Conservation (phyloP, 352 stramenopile species). For the Globisporangium orthogonon region DNA sequence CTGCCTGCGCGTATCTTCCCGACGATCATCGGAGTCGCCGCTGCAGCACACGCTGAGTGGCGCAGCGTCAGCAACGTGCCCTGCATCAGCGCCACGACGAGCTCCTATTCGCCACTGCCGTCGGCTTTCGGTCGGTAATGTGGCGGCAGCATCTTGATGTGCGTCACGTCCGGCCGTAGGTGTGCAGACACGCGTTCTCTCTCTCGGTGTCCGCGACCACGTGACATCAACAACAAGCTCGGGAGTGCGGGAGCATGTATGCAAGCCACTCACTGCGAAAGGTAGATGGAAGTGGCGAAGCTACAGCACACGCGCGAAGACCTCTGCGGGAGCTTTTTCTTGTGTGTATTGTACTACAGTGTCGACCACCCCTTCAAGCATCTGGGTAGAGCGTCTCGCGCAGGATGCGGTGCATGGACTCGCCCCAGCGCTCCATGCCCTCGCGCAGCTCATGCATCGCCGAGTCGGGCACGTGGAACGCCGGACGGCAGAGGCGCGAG, state of each 20-base stretch:
- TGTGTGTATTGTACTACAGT: too few species aligned
- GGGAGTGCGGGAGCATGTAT: too few species aligned
- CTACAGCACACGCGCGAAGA: too few species aligned
- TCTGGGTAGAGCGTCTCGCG: constrained; percentile 19
- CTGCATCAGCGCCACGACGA: constrained; percentile 19
- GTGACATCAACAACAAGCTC: too few species aligned
- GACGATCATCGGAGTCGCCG: constrained; percentile 13
- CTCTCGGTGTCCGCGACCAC: constrained; percentile 15
- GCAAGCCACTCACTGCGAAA: too few species aligned
- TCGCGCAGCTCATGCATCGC: constrained; percentile 30
- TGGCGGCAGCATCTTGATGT: constrained; percentile 23
- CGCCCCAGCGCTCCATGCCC: constrained; percentile 33
- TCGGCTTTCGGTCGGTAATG: constrained; percentile 15
- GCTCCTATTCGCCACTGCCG: constrained; percentile 9
- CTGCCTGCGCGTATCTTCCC: constrained; percentile 12
- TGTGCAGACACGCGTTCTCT: constrained; percentile 21
- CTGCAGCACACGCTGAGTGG: constrained; percentile 11
- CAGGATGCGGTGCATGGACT: constrained; percentile 33
- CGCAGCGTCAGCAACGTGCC: constrained; percentile 21
- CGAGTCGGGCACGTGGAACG: constrained; percentile 18
- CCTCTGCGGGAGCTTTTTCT: too few species aligned
- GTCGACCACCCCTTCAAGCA: not conserved
- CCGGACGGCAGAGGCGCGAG: constrained; percentile 21
- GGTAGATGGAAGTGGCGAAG: too few species aligned
- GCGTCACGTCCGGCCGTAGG: constrained; percentile 25